phyloP scores from a whole-genome alignment of 805 yeast species.

The Ogataea henricii region DNA sequence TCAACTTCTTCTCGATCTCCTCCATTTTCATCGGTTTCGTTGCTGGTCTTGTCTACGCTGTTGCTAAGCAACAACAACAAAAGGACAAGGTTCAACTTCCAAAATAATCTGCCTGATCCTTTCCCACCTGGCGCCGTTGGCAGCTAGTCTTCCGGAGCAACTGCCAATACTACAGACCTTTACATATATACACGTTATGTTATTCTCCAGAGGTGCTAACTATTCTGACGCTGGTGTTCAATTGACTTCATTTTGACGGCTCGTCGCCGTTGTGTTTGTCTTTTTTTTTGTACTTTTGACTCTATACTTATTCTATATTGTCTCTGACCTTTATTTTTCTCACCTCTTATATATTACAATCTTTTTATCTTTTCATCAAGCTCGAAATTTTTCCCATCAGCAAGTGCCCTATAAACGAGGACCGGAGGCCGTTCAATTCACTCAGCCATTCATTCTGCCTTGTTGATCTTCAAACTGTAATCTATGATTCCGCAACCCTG shows the following conservation, averaged over 20 bases:
- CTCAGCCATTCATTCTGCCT: slow-evolving; percentile 6
- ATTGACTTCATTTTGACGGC: background rate
- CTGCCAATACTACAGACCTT: slow-evolving; percentile 8
- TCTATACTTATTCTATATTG: background rate
- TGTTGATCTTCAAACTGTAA: slow-evolving; percentile 72
- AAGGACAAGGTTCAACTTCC: slow-evolving; percentile 42
- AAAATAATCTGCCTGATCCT: slow-evolving; percentile 25
- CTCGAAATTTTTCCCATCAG: background rate
- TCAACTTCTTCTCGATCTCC: slow-evolving; percentile 83
- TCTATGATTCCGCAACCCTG: slow-evolving; percentile 88
- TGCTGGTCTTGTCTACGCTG: slow-evolving; percentile 95
- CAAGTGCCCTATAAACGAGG: background rate
- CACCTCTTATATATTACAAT: background rate
- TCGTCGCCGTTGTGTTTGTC: background rate
- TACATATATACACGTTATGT: background rate
- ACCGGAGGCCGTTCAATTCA: too few relatives aligned
- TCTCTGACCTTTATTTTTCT: background rate
- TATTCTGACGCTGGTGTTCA: background rate
- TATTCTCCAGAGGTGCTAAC: background rate
- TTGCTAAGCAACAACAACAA: slow-evolving; percentile 90
- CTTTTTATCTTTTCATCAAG: background rate
- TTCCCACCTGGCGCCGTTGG: background rate
- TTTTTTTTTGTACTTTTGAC: background rate
- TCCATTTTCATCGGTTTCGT: slow-evolving; percentile 92
- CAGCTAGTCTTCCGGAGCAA: background rate